These are phyloP conservation scores for Sarcocystis neurona DNA, from an alignment of 169 alveolate genomes.

Conservation along the genomic window DNA sequence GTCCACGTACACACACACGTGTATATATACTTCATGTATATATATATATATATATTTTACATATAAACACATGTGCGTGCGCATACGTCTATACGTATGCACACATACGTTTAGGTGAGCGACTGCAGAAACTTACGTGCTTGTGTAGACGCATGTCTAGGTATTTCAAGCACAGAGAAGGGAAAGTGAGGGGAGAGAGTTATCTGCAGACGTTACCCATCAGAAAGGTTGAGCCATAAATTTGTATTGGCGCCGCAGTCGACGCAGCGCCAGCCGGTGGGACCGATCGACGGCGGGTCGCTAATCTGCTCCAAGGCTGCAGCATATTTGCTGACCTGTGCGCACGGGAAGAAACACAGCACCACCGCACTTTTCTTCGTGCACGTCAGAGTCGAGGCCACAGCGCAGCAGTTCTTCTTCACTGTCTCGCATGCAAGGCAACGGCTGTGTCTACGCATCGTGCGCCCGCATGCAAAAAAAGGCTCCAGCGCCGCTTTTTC, in stretches of 20 bases:
- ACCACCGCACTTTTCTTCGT: background rate
- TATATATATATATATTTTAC: too few species aligned
- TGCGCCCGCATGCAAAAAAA: too few species aligned
- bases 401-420: too few species aligned
- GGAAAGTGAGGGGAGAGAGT: background rate
- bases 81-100: background rate
- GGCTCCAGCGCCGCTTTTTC: too few species aligned
- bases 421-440: too few species aligned
- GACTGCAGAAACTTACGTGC: background rate
- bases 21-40: background rate
- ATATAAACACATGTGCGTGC: background rate
- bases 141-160: background rate
- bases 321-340: slow-evolving; percentile 60
- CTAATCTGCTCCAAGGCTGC: slow-evolving; percentile 34
- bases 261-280: slow-evolving; percentile 67
- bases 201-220: slow-evolving; percentile 52
- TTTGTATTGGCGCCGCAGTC: slow-evolving; percentile 66
- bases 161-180: background rate
- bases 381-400: background rate
- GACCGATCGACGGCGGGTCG: slow-evolving; percentile 59
- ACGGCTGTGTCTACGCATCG: too few species aligned
- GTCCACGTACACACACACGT: background rate
- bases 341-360: background rate
- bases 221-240: slow-evolving; percentile 70
- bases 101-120: background rate